A percentile compares a stretch with the other conserved stretches of the same genome.
These are phyloP conservation scores for Globisporangium heterothallicum DNA, from an alignment of 352 stramenopile species.

Conservation along the genomic window DNA sequence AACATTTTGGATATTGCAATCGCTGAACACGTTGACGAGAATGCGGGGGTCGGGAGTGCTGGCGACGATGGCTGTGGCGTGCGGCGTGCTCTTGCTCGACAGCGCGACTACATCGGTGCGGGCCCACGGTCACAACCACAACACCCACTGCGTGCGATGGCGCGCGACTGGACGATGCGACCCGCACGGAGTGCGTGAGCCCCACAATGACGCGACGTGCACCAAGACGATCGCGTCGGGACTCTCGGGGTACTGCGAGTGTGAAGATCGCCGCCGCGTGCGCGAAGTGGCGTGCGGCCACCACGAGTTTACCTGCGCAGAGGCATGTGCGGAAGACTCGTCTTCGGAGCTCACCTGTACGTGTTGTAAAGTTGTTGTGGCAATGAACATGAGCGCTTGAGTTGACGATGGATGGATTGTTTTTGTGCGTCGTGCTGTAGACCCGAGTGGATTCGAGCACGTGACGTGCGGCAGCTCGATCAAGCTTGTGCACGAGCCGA, in stretches of 20 bases:
- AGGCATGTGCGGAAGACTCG: conserved; percentile 60
- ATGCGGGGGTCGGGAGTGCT: conserved; percentile 1
- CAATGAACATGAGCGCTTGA: neutral
- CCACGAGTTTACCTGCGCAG: conserved; percentile 72
- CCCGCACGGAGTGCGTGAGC: conserved; percentile 59
- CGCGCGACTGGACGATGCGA: conserved; percentile 65
- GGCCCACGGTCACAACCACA: neutral
- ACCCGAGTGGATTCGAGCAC: conserved; percentile 68
- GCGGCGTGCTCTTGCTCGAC: neutral
- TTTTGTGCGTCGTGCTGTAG: conserved; percentile 19
- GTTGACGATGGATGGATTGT: no score
- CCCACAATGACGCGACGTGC: conserved; percentile 58
- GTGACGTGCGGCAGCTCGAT: conserved; percentile 83
- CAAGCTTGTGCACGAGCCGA: conserved; percentile 73
- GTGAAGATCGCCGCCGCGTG: conserved; percentile 66
- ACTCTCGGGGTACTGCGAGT: conserved; percentile 74
- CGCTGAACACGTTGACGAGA: neutral
- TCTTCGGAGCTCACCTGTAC: conserved; percentile 71
- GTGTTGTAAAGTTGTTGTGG: no score
- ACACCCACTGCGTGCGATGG: conserved; percentile 57
- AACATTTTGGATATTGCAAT: conserved; percentile 5
- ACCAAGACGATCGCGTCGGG: conserved; percentile 36
- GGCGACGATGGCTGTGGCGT: neutral
- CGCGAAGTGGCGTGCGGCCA: conserved; percentile 74
- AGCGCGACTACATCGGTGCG: neutral